Conservation (phyloP, 2,329 filamentous ascomycete genomes). For the Pestalotiopsis sp. region DNA sequence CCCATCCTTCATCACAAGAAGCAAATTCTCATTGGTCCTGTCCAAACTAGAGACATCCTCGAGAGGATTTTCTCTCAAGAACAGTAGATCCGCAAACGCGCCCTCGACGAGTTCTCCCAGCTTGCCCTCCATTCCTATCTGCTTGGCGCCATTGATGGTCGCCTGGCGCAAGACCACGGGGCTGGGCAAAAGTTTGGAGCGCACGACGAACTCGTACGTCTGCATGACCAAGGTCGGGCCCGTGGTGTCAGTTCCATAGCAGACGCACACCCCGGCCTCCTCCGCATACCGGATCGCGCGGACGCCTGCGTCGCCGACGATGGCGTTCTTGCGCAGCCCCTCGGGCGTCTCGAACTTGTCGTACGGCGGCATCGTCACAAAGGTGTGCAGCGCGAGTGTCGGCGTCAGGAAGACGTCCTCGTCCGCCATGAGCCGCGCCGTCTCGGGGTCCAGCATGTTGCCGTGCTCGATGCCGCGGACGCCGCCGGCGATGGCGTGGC, state of each 20-base stretch:
- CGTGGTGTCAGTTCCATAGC: slow-evolving; percentile 54
- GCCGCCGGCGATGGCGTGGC: slow-evolving; percentile 50
- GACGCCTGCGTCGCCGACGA: not conserved
- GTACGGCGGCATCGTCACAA: not conserved
- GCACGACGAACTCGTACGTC: slow-evolving; percentile 47
- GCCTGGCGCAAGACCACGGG: slow-evolving; percentile 17
- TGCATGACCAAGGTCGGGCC: slow-evolving; percentile 48
- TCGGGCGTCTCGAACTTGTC: slow-evolving; percentile 1
- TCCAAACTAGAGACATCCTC: slow-evolving; percentile 52
- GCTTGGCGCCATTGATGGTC: slow-evolving; percentile 46
- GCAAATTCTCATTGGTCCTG: slow-evolving; percentile 42
- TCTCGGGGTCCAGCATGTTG: slow-evolving; percentile 34
- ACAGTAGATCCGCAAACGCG: slow-evolving; percentile 50
- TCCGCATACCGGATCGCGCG: slow-evolving; percentile 28
- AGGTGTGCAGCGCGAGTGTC: not conserved
- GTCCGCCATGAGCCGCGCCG: slow-evolving; percentile 47
- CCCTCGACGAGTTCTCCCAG: slow-evolving; percentile 50
- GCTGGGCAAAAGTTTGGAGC: slow-evolving; percentile 39
- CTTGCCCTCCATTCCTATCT: slow-evolving; percentile 43
- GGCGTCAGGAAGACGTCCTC: slow-evolving; percentile 40
- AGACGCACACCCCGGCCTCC: slow-evolving; percentile 52
- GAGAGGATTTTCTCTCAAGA: slow-evolving; percentile 51
- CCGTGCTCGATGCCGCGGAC: slow-evolving; percentile 47
- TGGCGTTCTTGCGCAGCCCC: slow-evolving; percentile 2
- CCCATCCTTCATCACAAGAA: slow-evolving; percentile 54